A percentile compares a stretch with the other conserved stretches of the same genome.
Conservation (phyloP, 352 stramenopile species). For the Pythium aphanidermatum region DNA sequence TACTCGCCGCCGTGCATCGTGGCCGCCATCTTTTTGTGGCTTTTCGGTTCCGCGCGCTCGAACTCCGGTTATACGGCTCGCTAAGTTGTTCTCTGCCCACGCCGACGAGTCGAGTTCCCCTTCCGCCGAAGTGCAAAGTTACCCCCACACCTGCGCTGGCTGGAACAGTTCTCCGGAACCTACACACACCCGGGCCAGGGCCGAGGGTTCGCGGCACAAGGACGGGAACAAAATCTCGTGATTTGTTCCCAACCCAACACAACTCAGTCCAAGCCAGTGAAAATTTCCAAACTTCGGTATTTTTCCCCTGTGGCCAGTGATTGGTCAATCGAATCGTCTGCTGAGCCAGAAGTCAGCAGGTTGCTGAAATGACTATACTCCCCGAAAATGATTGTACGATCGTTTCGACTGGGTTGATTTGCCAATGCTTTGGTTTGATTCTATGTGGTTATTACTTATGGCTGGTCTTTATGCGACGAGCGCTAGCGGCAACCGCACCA, state of each 20-base stretch:
- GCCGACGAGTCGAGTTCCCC: no score
- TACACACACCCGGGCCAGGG: no score
- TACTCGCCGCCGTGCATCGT: conserved; percentile 47
- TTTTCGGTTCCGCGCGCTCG: not conserved
- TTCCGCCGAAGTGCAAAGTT: no score
- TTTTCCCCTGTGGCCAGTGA: not conserved
- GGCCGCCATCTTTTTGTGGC: conserved; percentile 21
- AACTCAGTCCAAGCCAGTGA: no score
- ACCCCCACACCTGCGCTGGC: not conserved
- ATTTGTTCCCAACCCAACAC: no score
- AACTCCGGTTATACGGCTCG: no score
- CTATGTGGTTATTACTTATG: conserved; percentile 13
- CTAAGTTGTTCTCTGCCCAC: no score
- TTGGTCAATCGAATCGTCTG: not conserved
- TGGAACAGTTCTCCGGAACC: no score
- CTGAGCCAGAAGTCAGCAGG: conserved; percentile 5
- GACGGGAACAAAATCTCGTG: not conserved
- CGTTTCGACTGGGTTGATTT: no score
- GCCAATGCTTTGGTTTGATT: no score
- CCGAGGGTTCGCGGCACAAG: not conserved
- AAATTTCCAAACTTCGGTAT: not conserved
- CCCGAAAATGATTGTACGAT: conserved; percentile 7
- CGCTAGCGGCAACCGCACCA: no score
- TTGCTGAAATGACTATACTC: not conserved
- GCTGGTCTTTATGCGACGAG: conserved; percentile 10